A percentile compares a stretch with the other conserved stretches of the same genome.
These are phyloP conservation scores for Lepiota venenata DNA, from an alignment of 768 basidiomycete genomes.

Conservation along the genomic window DNA sequence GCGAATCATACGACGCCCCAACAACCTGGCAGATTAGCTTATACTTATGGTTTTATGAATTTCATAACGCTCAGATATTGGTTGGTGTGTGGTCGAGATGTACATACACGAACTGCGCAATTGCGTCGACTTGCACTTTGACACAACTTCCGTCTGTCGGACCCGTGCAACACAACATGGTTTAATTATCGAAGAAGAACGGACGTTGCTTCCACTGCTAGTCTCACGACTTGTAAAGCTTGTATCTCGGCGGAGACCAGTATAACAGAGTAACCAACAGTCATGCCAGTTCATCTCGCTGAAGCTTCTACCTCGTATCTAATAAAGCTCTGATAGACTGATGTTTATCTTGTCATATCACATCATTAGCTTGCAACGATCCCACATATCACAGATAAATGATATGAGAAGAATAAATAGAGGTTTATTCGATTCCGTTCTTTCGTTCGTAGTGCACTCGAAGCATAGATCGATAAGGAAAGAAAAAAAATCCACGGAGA, in stretches of 20 bases:
- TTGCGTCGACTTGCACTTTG: neutral
- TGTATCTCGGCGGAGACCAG: neutral
- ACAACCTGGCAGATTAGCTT: too few species aligned
- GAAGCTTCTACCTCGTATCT: neutral
- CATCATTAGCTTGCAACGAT: neutral
- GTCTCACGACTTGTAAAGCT: neutral
- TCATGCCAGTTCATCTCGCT: neutral
- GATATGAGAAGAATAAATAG: constrained; percentile 4
- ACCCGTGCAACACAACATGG: constrained; percentile 2
- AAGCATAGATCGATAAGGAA: too few species aligned
- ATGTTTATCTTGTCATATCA: neutral
- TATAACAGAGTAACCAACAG: too few species aligned
- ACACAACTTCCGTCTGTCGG: neutral
- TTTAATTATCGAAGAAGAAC: neutral
- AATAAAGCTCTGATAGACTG: neutral
- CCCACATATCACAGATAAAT: neutral
- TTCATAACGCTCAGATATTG: neutral
- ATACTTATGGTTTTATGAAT: neutral
- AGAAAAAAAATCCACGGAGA: neutral
- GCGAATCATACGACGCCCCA: too few species aligned
- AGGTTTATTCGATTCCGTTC: constrained; percentile 3
- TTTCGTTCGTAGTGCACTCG: neutral
- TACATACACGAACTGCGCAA: too few species aligned
- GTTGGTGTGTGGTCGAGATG: neutral
- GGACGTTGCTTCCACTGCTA: neutral